A percentile compares a stretch with the other conserved stretches of the same genome.
phyloP scores from a whole-genome alignment of 176 grass and related monocot species.

The Carex parvula region DNA sequence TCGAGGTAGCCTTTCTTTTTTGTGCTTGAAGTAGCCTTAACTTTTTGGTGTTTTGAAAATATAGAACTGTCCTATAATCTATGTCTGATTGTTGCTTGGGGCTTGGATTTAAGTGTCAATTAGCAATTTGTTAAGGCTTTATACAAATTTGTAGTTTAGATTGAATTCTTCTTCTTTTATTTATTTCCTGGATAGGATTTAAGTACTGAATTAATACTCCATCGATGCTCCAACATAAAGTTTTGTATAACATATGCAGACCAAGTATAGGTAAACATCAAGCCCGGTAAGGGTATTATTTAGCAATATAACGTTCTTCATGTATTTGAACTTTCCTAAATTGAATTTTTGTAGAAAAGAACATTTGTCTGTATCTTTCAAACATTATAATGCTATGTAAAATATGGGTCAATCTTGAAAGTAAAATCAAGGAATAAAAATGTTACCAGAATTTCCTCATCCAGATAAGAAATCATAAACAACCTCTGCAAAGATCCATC shows the following conservation, averaged over 20 bases:
- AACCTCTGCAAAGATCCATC: conserved; percentile 67
- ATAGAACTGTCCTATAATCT: too few relatives aligned
- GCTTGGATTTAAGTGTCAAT: background rate
- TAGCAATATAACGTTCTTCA: background rate
- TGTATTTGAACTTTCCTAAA: background rate
- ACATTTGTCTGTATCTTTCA: background rate
- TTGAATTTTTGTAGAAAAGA: background rate
- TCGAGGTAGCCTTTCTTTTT: background rate
- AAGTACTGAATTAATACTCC: background rate
- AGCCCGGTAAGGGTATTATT: background rate
- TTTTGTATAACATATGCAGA: background rate
- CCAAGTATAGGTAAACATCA: background rate
- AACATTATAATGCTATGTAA: background rate
- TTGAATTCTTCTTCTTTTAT: background rate
- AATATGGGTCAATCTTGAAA: background rate
- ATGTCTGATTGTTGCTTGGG: background rate
- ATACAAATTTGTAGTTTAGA: background rate
- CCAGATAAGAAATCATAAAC: conserved; percentile 98
- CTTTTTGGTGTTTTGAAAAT: too few relatives aligned
- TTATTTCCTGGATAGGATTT: background rate
- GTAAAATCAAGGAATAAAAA: conserved; percentile 11
- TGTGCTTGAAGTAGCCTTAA: too few relatives aligned
- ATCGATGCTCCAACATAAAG: background rate
- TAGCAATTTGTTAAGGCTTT: background rate
- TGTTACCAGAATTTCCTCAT: conserved; percentile 96